Percentiles rank a stretch among this genome's conserved stretches.
These are phyloP conservation scores for Penicillium polonicum DNA, from an alignment of 2,329 filamentous ascomycete genomes.

Conservation along the genomic window DNA sequence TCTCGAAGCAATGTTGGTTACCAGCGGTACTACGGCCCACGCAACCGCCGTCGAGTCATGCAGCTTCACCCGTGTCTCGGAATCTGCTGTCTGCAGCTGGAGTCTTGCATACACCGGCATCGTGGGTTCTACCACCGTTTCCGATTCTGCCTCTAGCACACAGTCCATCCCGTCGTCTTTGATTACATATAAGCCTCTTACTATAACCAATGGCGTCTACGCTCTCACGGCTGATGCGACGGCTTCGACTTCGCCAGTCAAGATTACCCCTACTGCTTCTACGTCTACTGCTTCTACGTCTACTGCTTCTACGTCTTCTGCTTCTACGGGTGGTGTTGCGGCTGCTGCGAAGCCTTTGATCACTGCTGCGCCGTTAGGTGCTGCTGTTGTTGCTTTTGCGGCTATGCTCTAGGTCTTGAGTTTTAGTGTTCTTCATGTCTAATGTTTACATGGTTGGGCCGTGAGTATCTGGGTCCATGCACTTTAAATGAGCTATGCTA, in stretches of 20 bases:
- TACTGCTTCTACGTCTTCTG: background rate
- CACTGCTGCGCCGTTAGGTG: constrained; percentile 5
- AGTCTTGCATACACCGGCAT: background rate
- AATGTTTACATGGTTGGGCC: background rate
- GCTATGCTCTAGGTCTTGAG: constrained; percentile 6
- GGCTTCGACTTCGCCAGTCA: background rate
- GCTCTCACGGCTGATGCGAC: constrained; percentile 5
- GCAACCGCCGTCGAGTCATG: background rate
- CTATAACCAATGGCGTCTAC: constrained; percentile 5
- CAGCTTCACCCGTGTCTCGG: constrained; percentile 10
- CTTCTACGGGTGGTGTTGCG: constrained; percentile 2
- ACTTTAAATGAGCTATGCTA: background rate
- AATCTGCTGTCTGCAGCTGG: constrained; percentile 8
- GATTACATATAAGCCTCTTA: constrained; percentile 1
- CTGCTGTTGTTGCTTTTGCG: constrained; percentile 8
- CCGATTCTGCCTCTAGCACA: background rate
- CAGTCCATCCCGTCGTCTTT: background rate
- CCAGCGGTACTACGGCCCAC: background rate
- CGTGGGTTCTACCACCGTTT: background rate
- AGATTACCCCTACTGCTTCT: background rate
- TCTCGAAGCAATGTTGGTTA: background rate
- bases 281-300: background rate
- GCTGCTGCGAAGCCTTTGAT: background rate
- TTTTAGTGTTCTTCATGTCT: background rate
- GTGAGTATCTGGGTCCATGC: background rate